A percentile compares a stretch with the other conserved stretches of the same genome.
phyloP scores from a whole-genome alignment of 495 filamentous ascomycete genomes.

The Aspergillus bertholletiae region DNA sequence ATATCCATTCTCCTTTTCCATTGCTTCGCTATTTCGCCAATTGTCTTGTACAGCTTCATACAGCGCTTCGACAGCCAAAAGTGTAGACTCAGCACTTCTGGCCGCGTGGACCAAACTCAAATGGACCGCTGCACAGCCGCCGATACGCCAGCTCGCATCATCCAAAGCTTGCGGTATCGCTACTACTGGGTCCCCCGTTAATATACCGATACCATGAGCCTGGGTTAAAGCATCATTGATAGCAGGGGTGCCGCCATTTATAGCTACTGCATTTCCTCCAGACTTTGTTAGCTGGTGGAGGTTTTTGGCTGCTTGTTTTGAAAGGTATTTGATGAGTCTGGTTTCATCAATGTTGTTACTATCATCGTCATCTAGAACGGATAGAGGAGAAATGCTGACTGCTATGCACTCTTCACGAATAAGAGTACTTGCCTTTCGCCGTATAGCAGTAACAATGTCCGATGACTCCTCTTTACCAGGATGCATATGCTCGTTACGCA shows the following conservation, averaged over 20 bases:
- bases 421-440: conserved; percentile 73
- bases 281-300: conserved; percentile 68
- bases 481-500: conserved; percentile 88
- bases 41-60: conserved; percentile 80
- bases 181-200: conserved; percentile 83
- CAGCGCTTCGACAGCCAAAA: conserved; percentile 77
- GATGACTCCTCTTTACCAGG: conserved; percentile 89
- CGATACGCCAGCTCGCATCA: conserved; percentile 88
- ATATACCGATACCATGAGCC: conserved; percentile 71
- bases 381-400: conserved; percentile 75
- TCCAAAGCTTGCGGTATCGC: conserved; percentile 77
- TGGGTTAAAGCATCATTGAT: conserved; percentile 84
- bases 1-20: conserved; percentile 95
- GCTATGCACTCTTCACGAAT: conserved; percentile 80
- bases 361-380: conserved; percentile 74
- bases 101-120: conserved; percentile 80
- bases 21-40: conserved; percentile 97
- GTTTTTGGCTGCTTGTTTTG: conserved; percentile 67
- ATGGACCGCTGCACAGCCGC: conserved; percentile 79
- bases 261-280: conserved; percentile 71
- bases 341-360: conserved; percentile 65
- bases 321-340: conserved; percentile 71
- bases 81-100: conserved; percentile 58
- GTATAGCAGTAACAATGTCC: conserved; percentile 84
- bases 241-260: conserved; percentile 84